phyloP scores from a whole-genome alignment of 345 rosid genomes.

The Salix brachista region DNA sequence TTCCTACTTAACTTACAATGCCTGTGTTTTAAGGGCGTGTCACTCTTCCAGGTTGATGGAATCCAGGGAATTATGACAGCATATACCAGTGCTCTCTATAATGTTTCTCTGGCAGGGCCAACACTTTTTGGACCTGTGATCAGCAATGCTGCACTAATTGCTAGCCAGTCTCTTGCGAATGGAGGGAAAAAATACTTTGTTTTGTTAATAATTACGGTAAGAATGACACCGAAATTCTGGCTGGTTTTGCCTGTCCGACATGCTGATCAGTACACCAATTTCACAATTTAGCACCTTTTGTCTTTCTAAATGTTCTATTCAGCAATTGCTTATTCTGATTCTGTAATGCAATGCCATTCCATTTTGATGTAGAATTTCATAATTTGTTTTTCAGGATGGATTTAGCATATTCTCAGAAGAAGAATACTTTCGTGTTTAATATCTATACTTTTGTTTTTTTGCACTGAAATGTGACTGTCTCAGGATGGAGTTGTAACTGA shows the following conservation, averaged over 20 bases:
- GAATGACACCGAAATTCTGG: conserved; percentile 10
- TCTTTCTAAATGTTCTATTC: not conserved
- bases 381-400: not conserved
- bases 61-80: conserved; percentile 81
- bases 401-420: not conserved
- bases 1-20: conserved; percentile 1
- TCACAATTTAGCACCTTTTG: not conserved
- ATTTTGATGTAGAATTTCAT: not conserved
- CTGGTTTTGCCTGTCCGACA: conserved; percentile 3
- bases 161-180: conserved; percentile 65
- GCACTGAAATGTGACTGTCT: conserved; percentile 9
- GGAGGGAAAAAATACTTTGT: conserved; percentile 60
- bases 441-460: not conserved
- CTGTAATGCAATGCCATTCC: not conserved
- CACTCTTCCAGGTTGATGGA: conserved; percentile 71
- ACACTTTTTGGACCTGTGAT: conserved; percentile 91
- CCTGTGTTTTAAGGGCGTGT: conserved; percentile 5
- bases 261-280: not conserved
- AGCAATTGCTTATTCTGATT: not conserved
- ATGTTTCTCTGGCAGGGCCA: conserved; percentile 94
- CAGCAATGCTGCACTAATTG: conserved; percentile 60
- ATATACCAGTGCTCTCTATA: conserved; percentile 72
- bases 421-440: not conserved
- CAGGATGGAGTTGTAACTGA: conserved; percentile 97
- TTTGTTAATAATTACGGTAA: conserved; percentile 86